Evolutionary conservation across 2,329 filamentous ascomycete species (phyloP), one percentile per base, ranked within the genome.

Genomic region (Aspergillus sp.): DNA sequence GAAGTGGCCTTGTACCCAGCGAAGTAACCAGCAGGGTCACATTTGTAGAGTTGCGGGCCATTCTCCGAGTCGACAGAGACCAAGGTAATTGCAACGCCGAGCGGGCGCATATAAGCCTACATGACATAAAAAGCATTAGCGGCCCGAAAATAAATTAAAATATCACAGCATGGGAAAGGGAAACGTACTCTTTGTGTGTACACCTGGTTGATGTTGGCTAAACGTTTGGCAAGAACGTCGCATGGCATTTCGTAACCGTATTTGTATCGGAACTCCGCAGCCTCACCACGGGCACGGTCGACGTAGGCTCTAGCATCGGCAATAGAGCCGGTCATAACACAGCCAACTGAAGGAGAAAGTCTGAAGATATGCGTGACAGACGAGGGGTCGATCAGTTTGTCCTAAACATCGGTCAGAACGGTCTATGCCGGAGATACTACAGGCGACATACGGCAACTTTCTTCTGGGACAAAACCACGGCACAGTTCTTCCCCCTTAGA

Each of bases 181-280:
- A 59, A 55, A 41, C 84, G 76, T 80, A 98, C 95, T 77, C 92
- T 84, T 81, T 99, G 95, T 68, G 95, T 99, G 79, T 98, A 99
- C 65, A 99, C 95, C 79, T 99, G 95, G 79, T 91, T 97, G 82
- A 99, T 97, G 80, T 99, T 99, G 75, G 95, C 95, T 78, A 99
- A 82, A 74, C 95, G 87, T 86, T 99, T 99, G 64, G 95, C 91
- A 71, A 99, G 81, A 52, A 92, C 95, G 78, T 99, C 95, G 76
- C 92, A 96, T 60, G 95, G 95, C 95, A 99, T 99, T 83, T 99
- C 95, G 79, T 99, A 99, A 71, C 95, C 95, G 75, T 87, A 96
- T 81, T 97, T 97, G 87, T 99, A 99, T 78, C 88, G 87, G 82
- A 99, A 99, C 75, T 99, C 93, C 57, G 93, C 93, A 66, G 95